phyloP scores from a whole-genome alignment of 1,284 basidiomycete genomes.

The Ustilago crameri region DNA sequence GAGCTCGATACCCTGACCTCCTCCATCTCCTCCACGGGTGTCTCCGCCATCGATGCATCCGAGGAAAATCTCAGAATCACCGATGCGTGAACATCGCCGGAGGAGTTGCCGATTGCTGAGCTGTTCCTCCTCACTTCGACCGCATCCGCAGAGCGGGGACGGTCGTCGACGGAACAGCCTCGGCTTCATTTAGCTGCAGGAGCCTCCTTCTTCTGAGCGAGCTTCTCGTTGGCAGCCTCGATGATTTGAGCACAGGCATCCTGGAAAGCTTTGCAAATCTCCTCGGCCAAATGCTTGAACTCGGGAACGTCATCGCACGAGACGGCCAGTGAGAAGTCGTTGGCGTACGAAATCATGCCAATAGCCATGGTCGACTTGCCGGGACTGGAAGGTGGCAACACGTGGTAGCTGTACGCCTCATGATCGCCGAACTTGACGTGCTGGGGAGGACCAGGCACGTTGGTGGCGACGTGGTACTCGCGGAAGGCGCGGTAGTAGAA shows the following conservation, averaged over 20 bases:
- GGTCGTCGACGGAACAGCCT: constrained; percentile 44
- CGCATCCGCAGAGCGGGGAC: constrained; percentile 3
- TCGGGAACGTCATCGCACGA: constrained; percentile 66
- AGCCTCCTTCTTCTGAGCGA: constrained; percentile 21
- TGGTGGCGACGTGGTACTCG: constrained; percentile 66
- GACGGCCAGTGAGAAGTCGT: constrained; percentile 64
- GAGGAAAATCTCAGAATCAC: constrained; percentile 8
- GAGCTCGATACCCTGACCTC: constrained; percentile 21
- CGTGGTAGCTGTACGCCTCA: constrained; percentile 65
- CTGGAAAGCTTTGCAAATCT: constrained; percentile 64
- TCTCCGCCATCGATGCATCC: constrained; percentile 4
- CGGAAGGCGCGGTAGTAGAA: constrained; percentile 64
- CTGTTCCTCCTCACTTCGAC: constrained; percentile 37
- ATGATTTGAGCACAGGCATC: constrained; percentile 57
- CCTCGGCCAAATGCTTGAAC: constrained; percentile 55
- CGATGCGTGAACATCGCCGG: constrained; percentile 16
- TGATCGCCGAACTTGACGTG: constrained; percentile 63
- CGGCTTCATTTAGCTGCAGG: constrained; percentile 30
- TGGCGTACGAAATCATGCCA: constrained; percentile 67
- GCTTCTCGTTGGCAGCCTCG: constrained; percentile 54
- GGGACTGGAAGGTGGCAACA: constrained; percentile 64
- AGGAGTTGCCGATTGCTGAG: constrained; percentile 13
- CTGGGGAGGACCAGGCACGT: constrained; percentile 66
- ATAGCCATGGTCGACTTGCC: constrained; percentile 66
- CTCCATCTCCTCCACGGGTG: constrained; percentile 24